phyloP scores from a whole-genome alignment of 1,139 yeast genomes.

The Suhomyces kunorum region DNA sequence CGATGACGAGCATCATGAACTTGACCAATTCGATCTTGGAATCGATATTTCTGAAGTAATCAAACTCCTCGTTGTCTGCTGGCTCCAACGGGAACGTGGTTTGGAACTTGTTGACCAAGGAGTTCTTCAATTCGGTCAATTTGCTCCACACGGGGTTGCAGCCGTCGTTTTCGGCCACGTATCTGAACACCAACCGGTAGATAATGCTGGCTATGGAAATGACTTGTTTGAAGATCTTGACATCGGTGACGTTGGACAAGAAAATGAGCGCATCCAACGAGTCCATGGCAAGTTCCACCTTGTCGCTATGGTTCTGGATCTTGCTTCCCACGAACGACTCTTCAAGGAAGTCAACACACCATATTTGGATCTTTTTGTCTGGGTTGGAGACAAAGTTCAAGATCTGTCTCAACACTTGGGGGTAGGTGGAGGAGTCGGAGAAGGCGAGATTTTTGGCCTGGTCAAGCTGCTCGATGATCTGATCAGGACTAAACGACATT shows the following conservation, averaged over 20 bases:
- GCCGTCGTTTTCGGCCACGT: conserved; percentile 47
- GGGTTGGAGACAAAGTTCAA: conserved; percentile 43
- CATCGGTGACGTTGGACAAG: conserved; percentile 32
- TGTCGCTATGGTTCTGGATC: conserved; percentile 25
- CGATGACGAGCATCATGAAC: conserved; percentile 70
- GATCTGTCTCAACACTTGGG: conserved; percentile 56
- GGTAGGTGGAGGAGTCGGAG: conserved; percentile 46
- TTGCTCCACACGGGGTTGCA: conserved; percentile 46
- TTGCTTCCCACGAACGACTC: conserved; percentile 39
- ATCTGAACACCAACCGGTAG: conserved; percentile 42
- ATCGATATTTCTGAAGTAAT: conserved; percentile 50
- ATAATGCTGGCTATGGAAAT: conserved; percentile 40
- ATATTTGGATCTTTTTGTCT: conserved; percentile 37
- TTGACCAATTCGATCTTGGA: conserved; percentile 68
- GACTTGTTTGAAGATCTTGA: conserved; percentile 32
- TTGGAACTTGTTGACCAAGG: conserved; percentile 26
- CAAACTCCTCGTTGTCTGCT: conserved; percentile 53
- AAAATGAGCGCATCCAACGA: conserved; percentile 37
- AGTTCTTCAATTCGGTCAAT: conserved; percentile 44
- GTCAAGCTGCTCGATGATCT: conserved; percentile 41
- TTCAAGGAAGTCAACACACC: conserved; percentile 50
- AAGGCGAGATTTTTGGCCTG: conserved; percentile 55
- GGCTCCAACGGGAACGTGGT: conserved; percentile 44
- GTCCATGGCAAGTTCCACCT: conserved; percentile 46
- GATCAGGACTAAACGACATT: conserved; percentile 19